Percentiles rank a stretch among this genome's conserved stretches.
Conservation (phyloP, 2,329 filamentous ascomycete genomes). For the Cadophora luteo-olivacea region DNA sequence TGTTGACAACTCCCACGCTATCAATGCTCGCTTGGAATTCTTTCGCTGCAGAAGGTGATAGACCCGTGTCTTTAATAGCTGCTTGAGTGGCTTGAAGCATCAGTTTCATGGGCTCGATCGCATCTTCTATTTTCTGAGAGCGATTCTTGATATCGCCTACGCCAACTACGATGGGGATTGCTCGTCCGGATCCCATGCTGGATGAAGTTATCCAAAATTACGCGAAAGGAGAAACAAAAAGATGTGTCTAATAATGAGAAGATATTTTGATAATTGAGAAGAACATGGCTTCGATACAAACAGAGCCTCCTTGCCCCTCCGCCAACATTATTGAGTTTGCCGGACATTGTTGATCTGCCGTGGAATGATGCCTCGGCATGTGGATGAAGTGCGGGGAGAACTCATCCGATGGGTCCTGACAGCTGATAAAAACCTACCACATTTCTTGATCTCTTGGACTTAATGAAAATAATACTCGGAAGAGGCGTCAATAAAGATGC, state of each 20-base stretch:
- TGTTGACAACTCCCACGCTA: conserved; percentile 63
- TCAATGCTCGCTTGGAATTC: conserved; percentile 57
- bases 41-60: conserved; percentile 39
- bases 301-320: neutral
- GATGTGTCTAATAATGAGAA: neutral
- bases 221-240: neutral
- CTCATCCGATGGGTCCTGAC: neutral
- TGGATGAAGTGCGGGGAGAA: conserved; percentile 3
- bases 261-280: neutral
- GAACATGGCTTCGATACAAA: neutral
- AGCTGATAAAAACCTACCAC: neutral
- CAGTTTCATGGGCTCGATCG: conserved; percentile 63
- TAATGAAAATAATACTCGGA: neutral
- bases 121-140: conserved; percentile 56
- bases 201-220: neutral
- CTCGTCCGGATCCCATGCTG: conserved; percentile 13
- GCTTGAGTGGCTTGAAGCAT: conserved; percentile 61
- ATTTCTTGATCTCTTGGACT: neutral
- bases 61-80: conserved; percentile 57
- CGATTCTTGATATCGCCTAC: conserved; percentile 68
- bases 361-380: conserved; percentile 7
- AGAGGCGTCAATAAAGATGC: neutral
- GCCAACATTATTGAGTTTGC: neutral
- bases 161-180: conserved; percentile 63
- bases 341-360: conserved; percentile 14